phyloP scores from a whole-genome alignment of 768 basidiomycete species.

The Trametopsis cervina region DNA sequence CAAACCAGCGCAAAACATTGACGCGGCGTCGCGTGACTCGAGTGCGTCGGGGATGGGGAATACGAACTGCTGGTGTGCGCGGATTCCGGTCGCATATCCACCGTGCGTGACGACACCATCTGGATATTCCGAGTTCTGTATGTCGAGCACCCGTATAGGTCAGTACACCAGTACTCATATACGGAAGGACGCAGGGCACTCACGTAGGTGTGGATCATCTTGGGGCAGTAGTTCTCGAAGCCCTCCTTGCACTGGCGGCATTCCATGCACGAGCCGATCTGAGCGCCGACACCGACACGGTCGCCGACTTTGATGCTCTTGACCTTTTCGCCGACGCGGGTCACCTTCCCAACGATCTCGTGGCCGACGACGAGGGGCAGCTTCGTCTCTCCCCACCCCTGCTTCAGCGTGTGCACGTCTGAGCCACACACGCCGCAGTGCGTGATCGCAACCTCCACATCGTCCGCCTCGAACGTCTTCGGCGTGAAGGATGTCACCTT shows the following conservation, averaged over 20 bases:
- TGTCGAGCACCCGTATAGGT: neutral
- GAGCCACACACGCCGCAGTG: constrained; percentile 45
- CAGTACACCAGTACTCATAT: neutral
- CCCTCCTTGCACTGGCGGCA: constrained; percentile 43
- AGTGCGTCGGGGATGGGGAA: constrained; percentile 51
- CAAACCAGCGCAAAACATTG: constrained; percentile 61
- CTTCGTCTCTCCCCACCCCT: constrained; percentile 29
- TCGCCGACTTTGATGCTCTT: constrained; percentile 50
- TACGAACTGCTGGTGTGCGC: constrained; percentile 44
- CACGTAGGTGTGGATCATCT: constrained; percentile 34
- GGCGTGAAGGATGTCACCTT: constrained; percentile 42
- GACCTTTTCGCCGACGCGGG: constrained; percentile 47
- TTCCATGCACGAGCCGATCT: constrained; percentile 43
- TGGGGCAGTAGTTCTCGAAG: constrained; percentile 51
- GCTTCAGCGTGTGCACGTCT: constrained; percentile 41
- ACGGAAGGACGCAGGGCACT: constrained; percentile 5
- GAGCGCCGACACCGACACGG: constrained; percentile 45
- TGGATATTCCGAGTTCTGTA: constrained; percentile 27
- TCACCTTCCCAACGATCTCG: constrained; percentile 50
- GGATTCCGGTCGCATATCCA: constrained; percentile 41
- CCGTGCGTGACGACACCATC: constrained; percentile 34
- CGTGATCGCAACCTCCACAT: constrained; percentile 49
- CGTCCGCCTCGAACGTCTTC: constrained; percentile 43
- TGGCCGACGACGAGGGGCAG: constrained; percentile 31
- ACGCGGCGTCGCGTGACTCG: constrained; percentile 46